Percentiles rank a stretch among this genome's conserved stretches.
These are phyloP conservation scores for Talaromyces pinophilus DNA, from an alignment of 2,329 filamentous ascomycete genomes.

Conservation along the genomic window DNA sequence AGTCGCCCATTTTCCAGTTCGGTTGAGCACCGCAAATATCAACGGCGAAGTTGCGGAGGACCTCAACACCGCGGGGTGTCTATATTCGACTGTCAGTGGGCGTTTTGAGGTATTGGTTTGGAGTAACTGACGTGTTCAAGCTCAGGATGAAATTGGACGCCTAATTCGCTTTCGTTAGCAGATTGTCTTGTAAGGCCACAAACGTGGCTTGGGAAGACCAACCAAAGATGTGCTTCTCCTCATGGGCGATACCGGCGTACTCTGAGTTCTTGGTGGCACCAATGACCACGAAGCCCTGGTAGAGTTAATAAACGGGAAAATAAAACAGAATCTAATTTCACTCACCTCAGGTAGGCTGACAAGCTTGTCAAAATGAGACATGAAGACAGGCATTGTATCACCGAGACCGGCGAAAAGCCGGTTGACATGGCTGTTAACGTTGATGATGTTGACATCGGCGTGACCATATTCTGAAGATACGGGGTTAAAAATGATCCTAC, in stretches of 20 bases:
- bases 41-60: conserved; percentile 82
- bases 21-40: conserved; percentile 74
- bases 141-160: conserved; percentile 55
- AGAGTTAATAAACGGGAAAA: conserved; percentile 56
- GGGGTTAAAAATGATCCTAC: not conserved
- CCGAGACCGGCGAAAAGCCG: conserved; percentile 21
- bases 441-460: conserved; percentile 54
- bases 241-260: conserved; percentile 69
- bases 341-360: not conserved
- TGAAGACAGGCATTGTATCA: conserved; percentile 5
- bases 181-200: conserved; percentile 37
- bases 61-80: conserved; percentile 66
- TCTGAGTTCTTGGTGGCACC: conserved; percentile 74
- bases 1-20: conserved; percentile 85
- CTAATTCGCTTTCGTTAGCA: not conserved
- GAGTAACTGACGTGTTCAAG: conserved; percentile 57
- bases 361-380: conserved; percentile 62
- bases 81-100: not conserved
- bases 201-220: conserved; percentile 71
- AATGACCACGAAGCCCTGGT: conserved; percentile 70
- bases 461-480: conserved; percentile 59
- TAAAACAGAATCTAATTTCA: not conserved
- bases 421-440: conserved; percentile 21
- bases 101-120: not conserved
- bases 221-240: conserved; percentile 66